These are phyloP conservation scores for Chenopodium suecicum DNA, from an alignment of 148 eudicot species.

Conservation along the genomic window DNA sequence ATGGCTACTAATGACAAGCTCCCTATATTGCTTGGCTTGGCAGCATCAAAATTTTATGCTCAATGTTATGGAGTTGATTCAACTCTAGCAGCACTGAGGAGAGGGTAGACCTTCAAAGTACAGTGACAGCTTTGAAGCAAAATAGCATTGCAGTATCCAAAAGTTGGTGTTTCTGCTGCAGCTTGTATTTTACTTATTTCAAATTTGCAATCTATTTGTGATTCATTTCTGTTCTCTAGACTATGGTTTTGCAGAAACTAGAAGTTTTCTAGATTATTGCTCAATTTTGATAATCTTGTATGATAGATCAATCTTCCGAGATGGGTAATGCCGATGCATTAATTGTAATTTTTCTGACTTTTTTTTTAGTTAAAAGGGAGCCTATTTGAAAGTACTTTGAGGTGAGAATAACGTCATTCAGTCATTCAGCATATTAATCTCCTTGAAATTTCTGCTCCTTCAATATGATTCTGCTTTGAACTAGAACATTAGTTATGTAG, in stretches of 20 bases:
- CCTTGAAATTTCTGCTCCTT: no score
- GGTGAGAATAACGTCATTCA: background rate
- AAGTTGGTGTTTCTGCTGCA: background rate
- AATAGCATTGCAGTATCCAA: background rate
- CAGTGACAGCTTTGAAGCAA: background rate
- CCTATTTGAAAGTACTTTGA: background rate
- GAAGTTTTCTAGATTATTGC: background rate
- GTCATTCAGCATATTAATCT: no score
- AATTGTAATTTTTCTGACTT: background rate
- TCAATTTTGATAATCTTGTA: background rate
- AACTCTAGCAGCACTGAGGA: background rate
- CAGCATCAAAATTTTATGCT: background rate
- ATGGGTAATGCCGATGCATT: background rate
- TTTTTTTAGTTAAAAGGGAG: no score
- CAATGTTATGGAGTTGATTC: background rate
- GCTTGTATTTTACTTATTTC: background rate
- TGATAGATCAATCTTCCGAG: background rate
- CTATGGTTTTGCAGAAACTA: background rate
- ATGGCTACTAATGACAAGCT: background rate
- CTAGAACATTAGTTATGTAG: no score
- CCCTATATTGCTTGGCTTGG: background rate
- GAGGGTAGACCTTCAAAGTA: background rate
- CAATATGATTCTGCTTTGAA: no score
- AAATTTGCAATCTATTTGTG: background rate
- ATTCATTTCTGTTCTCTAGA: slow-evolving; percentile 4